phyloP scores from a whole-genome alignment of 495 filamentous ascomycete species.

The Penicillium chermesinum region DNA sequence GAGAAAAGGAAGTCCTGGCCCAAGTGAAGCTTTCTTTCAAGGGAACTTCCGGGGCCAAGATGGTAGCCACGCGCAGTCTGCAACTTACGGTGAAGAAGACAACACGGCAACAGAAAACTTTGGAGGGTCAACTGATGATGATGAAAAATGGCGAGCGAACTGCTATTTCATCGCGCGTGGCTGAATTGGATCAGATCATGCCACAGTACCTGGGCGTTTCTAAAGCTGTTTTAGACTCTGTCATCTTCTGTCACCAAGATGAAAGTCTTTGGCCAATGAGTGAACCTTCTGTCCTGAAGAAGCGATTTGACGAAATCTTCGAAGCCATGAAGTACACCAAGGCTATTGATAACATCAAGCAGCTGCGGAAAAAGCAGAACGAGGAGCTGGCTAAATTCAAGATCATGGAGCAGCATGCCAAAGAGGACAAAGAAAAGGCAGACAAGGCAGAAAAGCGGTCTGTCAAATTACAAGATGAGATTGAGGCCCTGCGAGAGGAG shows the following conservation, averaged over 20 bases:
- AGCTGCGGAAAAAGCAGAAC: slow-evolving; percentile 74
- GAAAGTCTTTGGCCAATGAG: slow-evolving; percentile 98
- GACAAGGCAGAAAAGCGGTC: slow-evolving; percentile 63
- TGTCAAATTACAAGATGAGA: slow-evolving; percentile 61
- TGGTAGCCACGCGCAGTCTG: slow-evolving; percentile 75
- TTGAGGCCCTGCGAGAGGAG: slow-evolving; percentile 60
- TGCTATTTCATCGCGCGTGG: slow-evolving; percentile 68
- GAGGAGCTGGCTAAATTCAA: slow-evolving; percentile 66
- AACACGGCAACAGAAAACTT: slow-evolving; percentile 63
- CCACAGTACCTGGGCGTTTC: slow-evolving; percentile 88
- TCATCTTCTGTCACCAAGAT: slow-evolving; percentile 98
- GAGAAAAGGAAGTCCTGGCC: slow-evolving; percentile 85
- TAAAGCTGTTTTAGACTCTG: slow-evolving; percentile 79
- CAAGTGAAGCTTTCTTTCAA: slow-evolving; percentile 89
- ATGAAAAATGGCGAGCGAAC: slow-evolving; percentile 75
- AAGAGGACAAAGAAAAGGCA: slow-evolving; percentile 80
- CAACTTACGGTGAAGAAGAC: slow-evolving; percentile 84
- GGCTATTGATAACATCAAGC: slow-evolving; percentile 89
- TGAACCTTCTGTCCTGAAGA: slow-evolving; percentile 77
- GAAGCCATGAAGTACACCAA: slow-evolving; percentile 96
- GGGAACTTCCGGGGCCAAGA: slow-evolving; percentile 64
- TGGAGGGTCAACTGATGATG: slow-evolving; percentile 72
- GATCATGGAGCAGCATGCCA: slow-evolving; percentile 67
- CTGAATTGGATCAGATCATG: slow-evolving; percentile 76
- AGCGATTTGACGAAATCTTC: slow-evolving; percentile 95